Evolutionary conservation across 164 flowering plant species (phyloP).

Genomic region (Magnolia sinica): DNA sequence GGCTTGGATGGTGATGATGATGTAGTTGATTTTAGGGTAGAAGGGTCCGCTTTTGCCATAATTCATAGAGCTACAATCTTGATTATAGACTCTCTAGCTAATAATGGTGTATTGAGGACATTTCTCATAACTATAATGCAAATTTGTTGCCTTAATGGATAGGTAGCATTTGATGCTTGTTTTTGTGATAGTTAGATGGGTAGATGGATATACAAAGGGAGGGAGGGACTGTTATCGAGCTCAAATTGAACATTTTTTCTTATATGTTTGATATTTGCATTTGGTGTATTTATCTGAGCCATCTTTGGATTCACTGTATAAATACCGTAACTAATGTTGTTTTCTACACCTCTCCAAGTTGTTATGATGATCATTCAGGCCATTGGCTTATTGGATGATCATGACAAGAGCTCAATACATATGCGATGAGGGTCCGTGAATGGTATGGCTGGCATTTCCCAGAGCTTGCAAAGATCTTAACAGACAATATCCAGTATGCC

Average conservation of each 20-base stretch:
- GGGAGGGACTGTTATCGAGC: background rate
- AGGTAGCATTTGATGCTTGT: background rate
- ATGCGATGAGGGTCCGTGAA: conserved; percentile 94
- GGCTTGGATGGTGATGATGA: background rate
- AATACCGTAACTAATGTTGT: background rate
- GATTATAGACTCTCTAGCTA: background rate
- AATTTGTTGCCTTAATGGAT: background rate
- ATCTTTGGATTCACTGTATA: background rate
- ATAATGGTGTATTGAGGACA: background rate
- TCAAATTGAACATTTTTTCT: background rate
- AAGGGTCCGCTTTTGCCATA: no score
- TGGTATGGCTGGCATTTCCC: conserved; percentile 99
- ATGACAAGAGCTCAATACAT: conserved; percentile 93
- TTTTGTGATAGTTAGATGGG: background rate
- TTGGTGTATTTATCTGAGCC: background rate
- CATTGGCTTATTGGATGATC: conserved; percentile 60
- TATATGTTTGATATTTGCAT: background rate
- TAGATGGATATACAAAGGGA: background rate
- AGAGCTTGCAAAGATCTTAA: conserved; percentile 86
- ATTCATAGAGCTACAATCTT: background rate
- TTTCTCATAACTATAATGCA: background rate
- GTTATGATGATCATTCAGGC: conserved; percentile 97
- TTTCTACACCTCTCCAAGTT: conserved; percentile 40
- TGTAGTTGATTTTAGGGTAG: background rate
- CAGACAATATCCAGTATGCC: conserved; percentile 84